Base-by-base conservation (phyloP, 2,329 filamentous ascomycete species). In the Incumbomyces delicatus region DNA sequence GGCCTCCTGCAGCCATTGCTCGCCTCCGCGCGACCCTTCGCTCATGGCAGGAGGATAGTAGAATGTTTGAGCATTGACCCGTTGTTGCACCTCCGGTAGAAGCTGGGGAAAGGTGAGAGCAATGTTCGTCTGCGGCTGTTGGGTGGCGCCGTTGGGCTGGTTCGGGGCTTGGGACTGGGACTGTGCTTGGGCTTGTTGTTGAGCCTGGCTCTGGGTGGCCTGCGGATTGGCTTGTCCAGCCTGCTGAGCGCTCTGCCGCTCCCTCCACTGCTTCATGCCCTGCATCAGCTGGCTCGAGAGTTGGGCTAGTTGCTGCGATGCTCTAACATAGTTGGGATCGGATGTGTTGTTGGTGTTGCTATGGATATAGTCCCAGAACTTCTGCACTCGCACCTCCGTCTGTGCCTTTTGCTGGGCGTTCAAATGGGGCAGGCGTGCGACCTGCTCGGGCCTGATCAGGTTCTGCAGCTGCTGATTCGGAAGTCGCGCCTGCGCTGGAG, bases 341-440 rank as follows among this genome's bases (percentile, higher is more conserved):
- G 69, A 68, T 35, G 58, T 68, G 49, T 76, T 71, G 42, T 76
- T 64, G 12, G 2, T 20, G 20, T 40, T 40, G 20, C 11, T 20
- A 13, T 37, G 17, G 12, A 46, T 46, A 14, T 30, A 40, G 27
- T 70, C 68, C 76, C 76, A 81, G 41, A 77, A 66, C 50, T 66
- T 71, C 47, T 69, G 67, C 51, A 81, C 70, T 16, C 73, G 65
- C 41, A 69, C 63, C 48, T 72, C 73, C 57, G 78, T 78, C 53
- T 75, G 71, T 37, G 68, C 61, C 62, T 79, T 80, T 55, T 75
- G 70, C 41, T 71, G 63, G 7, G 76, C 72, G 50, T 63, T 72
- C 27, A 81, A 64, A 59, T 72, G 67, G 4, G 73, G 72, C 5
- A 78, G 64, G 48, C 68, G 68, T 50, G 71, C 68, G 43, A 78